Percentiles rank a stretch among this genome's conserved stretches.
Evolutionary conservation across 1,284 basidiomycete species (phyloP).

Genomic region (Mycosarcoma maydis): DNA sequence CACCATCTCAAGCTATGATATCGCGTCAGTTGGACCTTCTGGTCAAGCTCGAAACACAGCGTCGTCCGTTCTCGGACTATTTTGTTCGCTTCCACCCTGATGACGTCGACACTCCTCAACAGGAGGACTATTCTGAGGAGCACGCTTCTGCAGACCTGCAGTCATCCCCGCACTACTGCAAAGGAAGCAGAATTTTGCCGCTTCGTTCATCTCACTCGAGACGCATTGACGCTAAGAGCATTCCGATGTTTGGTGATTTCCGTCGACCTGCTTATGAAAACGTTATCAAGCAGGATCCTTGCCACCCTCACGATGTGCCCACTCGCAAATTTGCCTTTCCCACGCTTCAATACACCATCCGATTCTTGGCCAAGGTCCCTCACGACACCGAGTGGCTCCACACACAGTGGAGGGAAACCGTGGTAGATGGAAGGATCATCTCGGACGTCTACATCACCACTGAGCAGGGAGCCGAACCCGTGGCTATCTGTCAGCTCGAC

Average conservation of each 20-base stretch:
- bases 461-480: background rate
- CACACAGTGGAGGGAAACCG: slow-evolving; percentile 3
- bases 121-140: slow-evolving; percentile 4
- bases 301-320: slow-evolving; percentile 2
- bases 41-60: slow-evolving; percentile 9
- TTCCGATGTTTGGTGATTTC: slow-evolving; percentile 9
- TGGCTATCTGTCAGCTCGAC: slow-evolving; percentile 10
- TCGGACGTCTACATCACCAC: slow-evolving; percentile 7
- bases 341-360: slow-evolving; percentile 4
- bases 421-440: slow-evolving; percentile 4
- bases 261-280: slow-evolving; percentile 9
- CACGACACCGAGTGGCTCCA: slow-evolving; percentile 8
- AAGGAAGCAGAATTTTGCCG: slow-evolving; percentile 5
- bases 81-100: slow-evolving; percentile 9
- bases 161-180: background rate
- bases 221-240: slow-evolving; percentile 2
- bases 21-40: slow-evolving; percentile 3
- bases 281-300: slow-evolving; percentile 12
- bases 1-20: slow-evolving; percentile 8
- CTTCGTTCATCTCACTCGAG: slow-evolving; percentile 1
- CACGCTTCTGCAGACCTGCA: background rate
- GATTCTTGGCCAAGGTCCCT: slow-evolving; percentile 3
- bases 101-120: slow-evolving; percentile 2
- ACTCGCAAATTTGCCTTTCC: slow-evolving; percentile 3
- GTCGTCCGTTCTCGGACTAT: slow-evolving; percentile 8